Conservation (phyloP, 2,329 filamentous ascomycete species). For the Penicillium sp. region DNA sequence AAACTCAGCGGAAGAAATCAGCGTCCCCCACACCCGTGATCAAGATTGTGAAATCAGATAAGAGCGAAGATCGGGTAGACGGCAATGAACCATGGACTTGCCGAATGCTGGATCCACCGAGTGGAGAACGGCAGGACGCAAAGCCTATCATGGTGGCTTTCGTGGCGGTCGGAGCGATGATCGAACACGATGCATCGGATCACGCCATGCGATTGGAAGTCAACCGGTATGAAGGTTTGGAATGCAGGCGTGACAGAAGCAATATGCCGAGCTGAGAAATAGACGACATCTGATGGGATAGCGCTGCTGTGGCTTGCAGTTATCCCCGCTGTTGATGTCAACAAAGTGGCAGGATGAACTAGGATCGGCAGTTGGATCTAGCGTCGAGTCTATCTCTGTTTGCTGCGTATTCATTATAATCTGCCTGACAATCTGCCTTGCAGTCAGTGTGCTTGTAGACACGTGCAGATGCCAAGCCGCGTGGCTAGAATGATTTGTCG, state of each 20-base stretch:
- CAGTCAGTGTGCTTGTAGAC: no score
- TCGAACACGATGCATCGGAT: slow-evolving; percentile 7
- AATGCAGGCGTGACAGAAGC: not conserved
- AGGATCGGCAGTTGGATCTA: no score
- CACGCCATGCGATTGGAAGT: slow-evolving; percentile 3
- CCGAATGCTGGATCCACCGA: slow-evolving; percentile 2
- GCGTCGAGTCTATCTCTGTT: no score
- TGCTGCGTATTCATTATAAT: no score
- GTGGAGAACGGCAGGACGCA: not conserved
- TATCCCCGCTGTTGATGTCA: no score
- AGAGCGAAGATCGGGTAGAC: not conserved
- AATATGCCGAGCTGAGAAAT: slow-evolving; percentile 10
- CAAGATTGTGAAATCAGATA: slow-evolving; percentile 3
- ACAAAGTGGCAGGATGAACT: no score
- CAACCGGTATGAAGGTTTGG: not conserved
- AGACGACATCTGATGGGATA: slow-evolving; percentile 8
- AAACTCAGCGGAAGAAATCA: not conserved
- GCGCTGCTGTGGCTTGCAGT: not conserved
- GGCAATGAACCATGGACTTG: slow-evolving; percentile 5
- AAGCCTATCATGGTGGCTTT: slow-evolving; percentile 3
- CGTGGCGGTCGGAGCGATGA: slow-evolving; percentile 7
- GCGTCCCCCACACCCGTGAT: not conserved
- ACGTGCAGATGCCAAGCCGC: no score
- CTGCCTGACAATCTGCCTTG: no score
- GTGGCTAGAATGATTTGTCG: no score